Evolutionary conservation across 768 basidiomycete genomes (phyloP), one percentile per base, ranked within the genome.

Genomic region (Amylocystis lapponica): DNA sequence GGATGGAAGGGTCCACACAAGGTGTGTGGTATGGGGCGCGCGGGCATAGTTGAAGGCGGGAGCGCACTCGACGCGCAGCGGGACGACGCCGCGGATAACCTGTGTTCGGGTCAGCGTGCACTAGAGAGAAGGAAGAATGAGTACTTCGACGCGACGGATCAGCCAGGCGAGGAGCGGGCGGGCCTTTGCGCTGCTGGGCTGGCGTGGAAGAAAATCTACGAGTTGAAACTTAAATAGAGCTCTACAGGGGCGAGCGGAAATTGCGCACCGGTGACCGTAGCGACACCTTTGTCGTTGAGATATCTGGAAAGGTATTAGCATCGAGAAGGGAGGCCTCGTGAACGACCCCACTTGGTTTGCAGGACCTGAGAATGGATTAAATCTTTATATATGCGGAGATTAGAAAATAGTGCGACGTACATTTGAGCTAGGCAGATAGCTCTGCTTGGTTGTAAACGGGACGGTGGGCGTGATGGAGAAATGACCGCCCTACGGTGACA

Each of bases 1-100:
- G 52, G 63, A 69, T 36, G 36, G 75, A 67, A 55, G 71, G 52
- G 54, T 83, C 79, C 14, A 66, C 41, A 79, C 50, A 51, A 80
- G 68, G 22, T 70, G 60, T 1, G 86, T 85, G 7, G 70, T 76
- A 62, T 98, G 95, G 2, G 69, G 37, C 36, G 81, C 75, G 11
- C 86, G 75, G 1, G 91, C 93, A 55, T 99, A 99, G 63, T 96
- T 84, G 78, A 99, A 99, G 0, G 93, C 95, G 0, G 95, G 95
- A 0, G 90, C 91, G 54, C 90, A 93, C 66, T 98, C 89, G 63
- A 97, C 74, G 45, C 78, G 72, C 41, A 95, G 70, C 0, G 88
- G 82, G 25, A 96, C 68, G 6, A 59, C 74, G 1, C 95, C 95
- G 14, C 95, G 85, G 51, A 97, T 79, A 46, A 89, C 85, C 70